Conservation (phyloP, 2,329 filamentous ascomycete genomes). For the Sarocladium oryzae region DNA sequence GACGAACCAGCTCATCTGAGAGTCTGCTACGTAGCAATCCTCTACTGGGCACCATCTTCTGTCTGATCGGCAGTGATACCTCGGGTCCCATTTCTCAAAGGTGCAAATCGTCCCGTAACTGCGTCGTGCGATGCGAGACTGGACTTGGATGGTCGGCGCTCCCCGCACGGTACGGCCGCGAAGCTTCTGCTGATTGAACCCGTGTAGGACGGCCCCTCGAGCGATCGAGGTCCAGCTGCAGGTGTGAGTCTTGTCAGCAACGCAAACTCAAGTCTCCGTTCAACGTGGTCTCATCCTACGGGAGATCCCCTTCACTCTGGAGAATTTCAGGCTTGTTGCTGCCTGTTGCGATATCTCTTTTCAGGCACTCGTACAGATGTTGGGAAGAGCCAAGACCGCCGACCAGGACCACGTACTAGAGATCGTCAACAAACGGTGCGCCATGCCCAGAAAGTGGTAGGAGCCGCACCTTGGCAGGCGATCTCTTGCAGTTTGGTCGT, state of each 20-base stretch:
- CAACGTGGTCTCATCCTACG: too few species aligned
- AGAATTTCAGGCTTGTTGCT: not conserved
- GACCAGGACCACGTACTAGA: not conserved
- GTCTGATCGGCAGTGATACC: not conserved
- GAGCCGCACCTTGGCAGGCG: not conserved
- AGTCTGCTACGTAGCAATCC: not conserved
- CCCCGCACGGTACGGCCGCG: not conserved
- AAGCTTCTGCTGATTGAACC: not conserved
- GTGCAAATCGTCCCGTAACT: conserved; percentile 6
- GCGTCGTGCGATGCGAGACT: conserved; percentile 1
- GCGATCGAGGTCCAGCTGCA: conserved; percentile 1
- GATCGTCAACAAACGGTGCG: not conserved
- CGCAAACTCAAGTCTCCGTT: too few species aligned
- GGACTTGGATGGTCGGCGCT: not conserved
- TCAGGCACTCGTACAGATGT: not conserved
- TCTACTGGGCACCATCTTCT: not conserved
- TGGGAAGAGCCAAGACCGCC: conserved; percentile 1
- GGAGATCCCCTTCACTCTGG: conserved; percentile 1
- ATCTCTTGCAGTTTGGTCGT: not conserved
- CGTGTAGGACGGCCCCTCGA: conserved; percentile 3
- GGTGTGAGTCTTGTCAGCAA: not conserved
- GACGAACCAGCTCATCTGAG: conserved; percentile 13
- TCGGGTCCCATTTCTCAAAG: not conserved
- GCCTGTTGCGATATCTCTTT: not conserved
- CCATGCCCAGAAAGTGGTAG: too few species aligned